Evolutionary conservation across 352 stramenopile genomes (phyloP), one percentile per base, ranked within the genome.

Genomic region (Phytophthora pisi): DNA sequence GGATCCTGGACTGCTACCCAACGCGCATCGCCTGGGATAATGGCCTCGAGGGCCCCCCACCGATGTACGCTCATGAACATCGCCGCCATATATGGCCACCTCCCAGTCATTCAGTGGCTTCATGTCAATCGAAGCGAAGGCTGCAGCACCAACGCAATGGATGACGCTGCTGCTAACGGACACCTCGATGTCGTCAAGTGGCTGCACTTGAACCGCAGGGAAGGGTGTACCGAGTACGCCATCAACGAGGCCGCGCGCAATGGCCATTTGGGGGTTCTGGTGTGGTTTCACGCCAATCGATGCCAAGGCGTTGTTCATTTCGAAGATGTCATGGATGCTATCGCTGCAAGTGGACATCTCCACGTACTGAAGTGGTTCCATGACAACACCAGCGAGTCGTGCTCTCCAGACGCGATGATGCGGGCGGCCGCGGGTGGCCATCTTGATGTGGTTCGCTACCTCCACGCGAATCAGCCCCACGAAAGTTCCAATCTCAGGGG

Each of bases 261-360:
- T 9, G 57, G 46, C 3, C 20, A 64, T 5, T 16, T 64, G 2
- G 20, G n/a, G 1, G 4, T 64, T 5, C 30, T 64, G 7, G 18
- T 43, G 36, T 64, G 57, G 31, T 13, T 64, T 20, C 46, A 64
- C 50, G 26, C 24, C 2, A 7, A 62, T 16, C 18, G 18, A 13
- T 10, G 11, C 9, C 40, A 61, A 45, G 43, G 28, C 5, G 5
- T 30, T 30, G 26, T 7, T 30, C 26, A 30, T 30, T 30, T 30
- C 26, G 26, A 30, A 30, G 26, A 30, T 4, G 6, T 7, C 26
- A 30, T 30, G 26, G 26, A 30, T 30, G 6, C 26, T 30, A 30
- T 30, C 26, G 26, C 26, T 30, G 26, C 26, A 7, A 30, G 26
- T 30, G 26, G 26, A 30, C 26, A 30, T 30, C 26, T 6, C 26